These are phyloP conservation scores for Pichia kudriavzevii DNA, from an alignment of 1,139 yeast genomes.

Conservation along the genomic window DNA sequence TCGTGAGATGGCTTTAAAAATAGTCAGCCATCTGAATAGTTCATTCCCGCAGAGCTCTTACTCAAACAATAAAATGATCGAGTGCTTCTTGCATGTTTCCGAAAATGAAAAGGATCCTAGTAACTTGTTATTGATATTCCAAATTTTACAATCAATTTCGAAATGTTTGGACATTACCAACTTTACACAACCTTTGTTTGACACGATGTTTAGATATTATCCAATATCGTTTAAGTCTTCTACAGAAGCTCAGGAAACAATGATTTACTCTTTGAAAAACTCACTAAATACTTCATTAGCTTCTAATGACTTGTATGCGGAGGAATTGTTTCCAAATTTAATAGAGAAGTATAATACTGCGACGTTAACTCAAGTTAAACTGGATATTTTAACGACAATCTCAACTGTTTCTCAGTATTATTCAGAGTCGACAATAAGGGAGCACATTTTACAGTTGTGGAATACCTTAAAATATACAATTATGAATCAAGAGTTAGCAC, in stretches of 20 bases:
- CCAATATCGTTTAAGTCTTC: slow-evolving; percentile 96
- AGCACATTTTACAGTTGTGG: slow-evolving; percentile 74
- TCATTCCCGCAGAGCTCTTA: slow-evolving; percentile 1
- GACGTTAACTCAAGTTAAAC: slow-evolving; percentile 58
- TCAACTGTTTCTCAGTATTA: slow-evolving; percentile 48
- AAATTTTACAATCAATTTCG: slow-evolving; percentile 46
- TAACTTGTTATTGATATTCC: slow-evolving; percentile 67
- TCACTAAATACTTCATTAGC: slow-evolving; percentile 55
- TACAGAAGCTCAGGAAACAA: slow-evolving; percentile 80
- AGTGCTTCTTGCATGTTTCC: slow-evolving; percentile 59
- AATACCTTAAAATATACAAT: slow-evolving; percentile 83
- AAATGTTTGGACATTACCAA: slow-evolving; percentile 34
- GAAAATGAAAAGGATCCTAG: slow-evolving; percentile 92
- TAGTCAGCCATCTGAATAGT: slow-evolving; percentile 28
- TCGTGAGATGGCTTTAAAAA: slow-evolving; percentile 51
- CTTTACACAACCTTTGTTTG: slow-evolving; percentile 62
- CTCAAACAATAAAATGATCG: slow-evolving; percentile 31
- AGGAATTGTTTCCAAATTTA: slow-evolving; percentile 68
- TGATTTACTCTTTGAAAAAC: slow-evolving; percentile 61
- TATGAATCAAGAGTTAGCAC: slow-evolving; percentile 56
- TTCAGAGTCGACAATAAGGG: slow-evolving; percentile 37
- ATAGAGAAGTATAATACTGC: slow-evolving; percentile 83
- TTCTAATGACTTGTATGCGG: slow-evolving; percentile 57
- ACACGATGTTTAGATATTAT: slow-evolving; percentile 86
- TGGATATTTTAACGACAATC: slow-evolving; percentile 66